Conservation (phyloP, 2,329 filamentous ascomycete species). For the Aspergillus candidus region DNA sequence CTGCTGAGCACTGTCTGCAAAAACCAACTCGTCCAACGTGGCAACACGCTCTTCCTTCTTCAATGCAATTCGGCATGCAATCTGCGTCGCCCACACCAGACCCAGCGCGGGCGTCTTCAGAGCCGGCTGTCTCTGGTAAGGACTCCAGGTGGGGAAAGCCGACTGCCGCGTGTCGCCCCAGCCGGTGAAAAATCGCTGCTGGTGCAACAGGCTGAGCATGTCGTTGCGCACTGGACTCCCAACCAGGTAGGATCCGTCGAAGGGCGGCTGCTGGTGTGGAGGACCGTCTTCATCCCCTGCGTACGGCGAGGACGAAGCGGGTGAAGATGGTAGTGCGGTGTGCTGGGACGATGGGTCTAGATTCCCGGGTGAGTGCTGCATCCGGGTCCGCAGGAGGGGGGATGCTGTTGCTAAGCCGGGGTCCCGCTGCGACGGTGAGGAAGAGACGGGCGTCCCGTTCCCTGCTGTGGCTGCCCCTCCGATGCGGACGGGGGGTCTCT, state of each 20-base stretch:
- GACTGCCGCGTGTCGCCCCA: conserved; percentile 66
- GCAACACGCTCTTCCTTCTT: conserved; percentile 58
- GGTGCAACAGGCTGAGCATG: conserved; percentile 72
- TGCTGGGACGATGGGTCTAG: conserved; percentile 14
- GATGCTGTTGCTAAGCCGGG: conserved; percentile 17
- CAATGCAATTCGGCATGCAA: conserved; percentile 73
- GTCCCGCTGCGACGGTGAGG: conserved; percentile 10
- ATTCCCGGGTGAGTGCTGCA: conserved; percentile 8
- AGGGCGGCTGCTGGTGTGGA: conserved; percentile 10
- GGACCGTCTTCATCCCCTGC: conserved; percentile 21
- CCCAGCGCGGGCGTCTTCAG: conserved; percentile 80
- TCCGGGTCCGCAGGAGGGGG: conserved; percentile 14
- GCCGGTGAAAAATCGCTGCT: conserved; percentile 91
- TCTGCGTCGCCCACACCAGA: conserved; percentile 84
- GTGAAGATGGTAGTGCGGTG: conserved; percentile 18
- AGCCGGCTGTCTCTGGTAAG: conserved; percentile 28
- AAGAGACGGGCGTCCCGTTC: conserved; percentile 6
- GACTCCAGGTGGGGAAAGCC: conserved; percentile 9
- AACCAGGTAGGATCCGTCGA: conserved; percentile 34
- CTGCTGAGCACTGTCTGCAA: too few species aligned
- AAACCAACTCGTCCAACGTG: too few species aligned
- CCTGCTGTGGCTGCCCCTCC: background rate
- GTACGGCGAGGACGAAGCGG: conserved; percentile 25
- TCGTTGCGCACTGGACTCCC: conserved; percentile 37
- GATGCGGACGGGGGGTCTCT: conserved; percentile 9